Percentiles rank a stretch among this genome's conserved stretches.
Evolutionary conservation across 768 basidiomycete genomes (phyloP).

Genomic region (Tephrocybe sp.): DNA sequence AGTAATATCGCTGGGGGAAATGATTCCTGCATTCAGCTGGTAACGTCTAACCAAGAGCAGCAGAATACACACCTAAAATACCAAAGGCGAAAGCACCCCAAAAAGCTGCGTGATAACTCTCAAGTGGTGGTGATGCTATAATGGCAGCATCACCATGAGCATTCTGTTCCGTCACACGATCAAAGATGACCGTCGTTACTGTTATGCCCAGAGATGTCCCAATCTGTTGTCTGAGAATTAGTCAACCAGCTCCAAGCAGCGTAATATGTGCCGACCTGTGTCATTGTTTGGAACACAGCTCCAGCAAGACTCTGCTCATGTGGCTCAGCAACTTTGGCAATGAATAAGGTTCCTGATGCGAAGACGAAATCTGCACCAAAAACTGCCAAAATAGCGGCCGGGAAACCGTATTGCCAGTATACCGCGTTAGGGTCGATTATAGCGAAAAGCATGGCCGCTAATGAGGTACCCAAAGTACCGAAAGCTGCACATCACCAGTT

Average conservation of each 20-base stretch:
- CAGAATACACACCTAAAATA: constrained; percentile 39
- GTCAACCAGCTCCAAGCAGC: not conserved
- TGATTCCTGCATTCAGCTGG: not conserved
- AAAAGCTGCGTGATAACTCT: constrained; percentile 58
- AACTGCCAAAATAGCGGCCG: constrained; percentile 59
- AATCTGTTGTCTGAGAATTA: constrained; percentile 34
- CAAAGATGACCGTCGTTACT: constrained; percentile 68
- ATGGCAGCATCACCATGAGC: constrained; percentile 18
- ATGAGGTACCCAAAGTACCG: constrained; percentile 58
- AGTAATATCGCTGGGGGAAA: constrained; percentile 13
- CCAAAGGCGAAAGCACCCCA: constrained; percentile 67
- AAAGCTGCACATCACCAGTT: constrained; percentile 11
- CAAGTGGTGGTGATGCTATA: constrained; percentile 33
- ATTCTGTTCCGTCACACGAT: constrained; percentile 40
- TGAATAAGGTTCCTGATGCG: constrained; percentile 68
- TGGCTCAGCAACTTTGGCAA: constrained; percentile 61
- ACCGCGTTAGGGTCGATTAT: constrained; percentile 51
- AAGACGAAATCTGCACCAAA: constrained; percentile 81
- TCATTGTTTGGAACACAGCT: constrained; percentile 78
- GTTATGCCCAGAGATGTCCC: constrained; percentile 71
- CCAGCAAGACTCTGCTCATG: constrained; percentile 77
- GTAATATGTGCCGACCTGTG: constrained; percentile 40
- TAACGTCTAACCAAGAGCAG: not conserved
- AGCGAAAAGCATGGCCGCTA: constrained; percentile 65
- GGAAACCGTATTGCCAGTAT: constrained; percentile 80